Evolutionary conservation across 2,329 filamentous ascomycete species (phyloP).

Genomic region (Bisporella sp.): DNA sequence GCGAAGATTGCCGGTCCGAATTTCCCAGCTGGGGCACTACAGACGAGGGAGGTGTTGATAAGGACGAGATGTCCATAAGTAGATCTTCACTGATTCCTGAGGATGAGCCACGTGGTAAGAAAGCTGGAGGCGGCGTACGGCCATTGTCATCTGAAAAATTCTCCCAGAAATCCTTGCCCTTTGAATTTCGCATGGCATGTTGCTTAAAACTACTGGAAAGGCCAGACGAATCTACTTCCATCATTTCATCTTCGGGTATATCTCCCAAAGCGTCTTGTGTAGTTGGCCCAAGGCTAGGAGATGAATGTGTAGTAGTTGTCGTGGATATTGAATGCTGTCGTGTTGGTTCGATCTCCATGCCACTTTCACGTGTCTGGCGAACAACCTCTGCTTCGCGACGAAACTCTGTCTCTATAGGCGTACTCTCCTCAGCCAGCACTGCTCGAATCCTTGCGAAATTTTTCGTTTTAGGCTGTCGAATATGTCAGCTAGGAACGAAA

Average conservation of each 20-base stretch:
- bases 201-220: constrained; percentile 66
- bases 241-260: constrained; percentile 62
- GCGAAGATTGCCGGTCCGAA: constrained; percentile 22
- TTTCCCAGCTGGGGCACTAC: constrained; percentile 2
- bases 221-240: constrained; percentile 42
- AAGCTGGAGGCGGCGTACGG: constrained; percentile 42
- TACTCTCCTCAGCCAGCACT: constrained; percentile 78
- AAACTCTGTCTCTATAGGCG: constrained; percentile 82
- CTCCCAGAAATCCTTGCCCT: constrained; percentile 72
- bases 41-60: constrained; percentile 23
- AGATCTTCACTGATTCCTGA: constrained; percentile 63
- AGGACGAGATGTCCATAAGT: constrained; percentile 27
- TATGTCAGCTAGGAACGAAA: constrained; percentile 22
- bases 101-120: constrained; percentile 51
- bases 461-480: constrained; percentile 79
- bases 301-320: constrained; percentile 55
- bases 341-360: constrained; percentile 53
- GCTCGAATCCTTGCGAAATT: constrained; percentile 90
- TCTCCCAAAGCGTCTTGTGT: constrained; percentile 60
- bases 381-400: constrained; percentile 92
- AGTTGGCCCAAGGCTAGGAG: constrained; percentile 56
- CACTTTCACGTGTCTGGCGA: constrained; percentile 86
- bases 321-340: constrained; percentile 39
- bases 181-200: constrained; percentile 65
- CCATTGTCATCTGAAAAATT: constrained; percentile 64